phyloP scores from a whole-genome alignment of 495 filamentous ascomycete genomes.

The Aspergillus saccharolyticus region DNA sequence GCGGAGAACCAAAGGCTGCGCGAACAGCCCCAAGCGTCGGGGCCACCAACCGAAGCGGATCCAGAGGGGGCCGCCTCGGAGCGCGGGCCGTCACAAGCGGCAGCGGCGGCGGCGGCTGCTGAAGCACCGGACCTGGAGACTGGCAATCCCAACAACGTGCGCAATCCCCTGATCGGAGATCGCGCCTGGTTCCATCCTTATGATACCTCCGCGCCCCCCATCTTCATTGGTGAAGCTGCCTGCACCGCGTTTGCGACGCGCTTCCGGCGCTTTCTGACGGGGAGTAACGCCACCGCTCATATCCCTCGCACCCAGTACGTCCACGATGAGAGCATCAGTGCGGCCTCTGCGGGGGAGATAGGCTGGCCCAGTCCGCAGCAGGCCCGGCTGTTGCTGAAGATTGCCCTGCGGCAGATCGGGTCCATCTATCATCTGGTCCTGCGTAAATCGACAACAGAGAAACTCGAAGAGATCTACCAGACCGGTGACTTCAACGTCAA shows the following conservation, averaged over 20 bases:
- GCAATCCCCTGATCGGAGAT: slow-evolving; percentile 39
- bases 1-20: slow-evolving; percentile 38
- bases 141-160: slow-evolving; percentile 28
- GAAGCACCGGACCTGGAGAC: slow-evolving; percentile 25
- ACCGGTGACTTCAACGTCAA: slow-evolving; percentile 31
- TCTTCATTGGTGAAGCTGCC: slow-evolving; percentile 43
- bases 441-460: slow-evolving; percentile 39
- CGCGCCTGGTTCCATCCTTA: slow-evolving; percentile 43
- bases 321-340: slow-evolving; percentile 31
- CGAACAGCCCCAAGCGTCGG: slow-evolving; percentile 33
- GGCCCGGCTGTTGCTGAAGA: slow-evolving; percentile 37
- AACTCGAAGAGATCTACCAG: slow-evolving; percentile 41
- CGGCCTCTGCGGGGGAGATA: slow-evolving; percentile 28
- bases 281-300: slow-evolving; percentile 33
- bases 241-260: slow-evolving; percentile 45
- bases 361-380: slow-evolving; percentile 40
- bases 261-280: slow-evolving; percentile 40
- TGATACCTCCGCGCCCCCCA: slow-evolving; percentile 39
- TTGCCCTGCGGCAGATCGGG: slow-evolving; percentile 38
- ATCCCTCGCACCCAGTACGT: slow-evolving; percentile 41
- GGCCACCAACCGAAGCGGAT: slow-evolving; percentile 23
- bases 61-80: slow-evolving; percentile 6
- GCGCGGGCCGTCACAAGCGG: slow-evolving; percentile 19
- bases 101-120: slow-evolving; percentile 16
- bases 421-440: slow-evolving; percentile 39